Percentiles rank a stretch among this genome's conserved stretches.
Evolutionary conservation across 805 yeast genomes (phyloP).

Genomic region (Maudiozyma bulderi): DNA sequence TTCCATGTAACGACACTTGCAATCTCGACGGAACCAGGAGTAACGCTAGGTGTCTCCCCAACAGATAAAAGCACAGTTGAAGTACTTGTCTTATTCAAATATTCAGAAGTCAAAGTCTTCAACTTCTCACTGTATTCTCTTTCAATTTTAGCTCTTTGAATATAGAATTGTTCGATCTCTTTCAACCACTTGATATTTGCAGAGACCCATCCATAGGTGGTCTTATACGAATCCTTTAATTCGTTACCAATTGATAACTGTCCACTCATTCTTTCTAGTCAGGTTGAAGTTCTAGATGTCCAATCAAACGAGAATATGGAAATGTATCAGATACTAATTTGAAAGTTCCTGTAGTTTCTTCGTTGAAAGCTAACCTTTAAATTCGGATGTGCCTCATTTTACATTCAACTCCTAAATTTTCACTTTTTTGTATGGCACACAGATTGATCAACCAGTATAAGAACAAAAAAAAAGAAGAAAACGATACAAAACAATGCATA

Average conservation of each 20-base stretch:
- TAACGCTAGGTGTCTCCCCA: slow-evolving; percentile 81
- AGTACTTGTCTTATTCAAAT: slow-evolving; percentile 67
- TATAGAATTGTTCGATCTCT: slow-evolving; percentile 76
- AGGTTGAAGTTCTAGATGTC: not conserved
- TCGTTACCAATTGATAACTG: slow-evolving; percentile 52
- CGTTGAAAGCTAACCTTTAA: no score
- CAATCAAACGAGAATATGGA: no score
- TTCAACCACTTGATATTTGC: slow-evolving; percentile 65
- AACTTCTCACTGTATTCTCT: slow-evolving; percentile 70
- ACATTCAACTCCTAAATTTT: no score
- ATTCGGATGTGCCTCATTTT: no score
- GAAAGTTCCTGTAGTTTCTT: no score
- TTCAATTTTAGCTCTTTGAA: slow-evolving; percentile 74
- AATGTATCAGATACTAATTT: no score
- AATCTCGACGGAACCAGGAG: slow-evolving; percentile 91
- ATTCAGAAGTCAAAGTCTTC: slow-evolving; percentile 52
- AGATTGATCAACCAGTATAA: no score
- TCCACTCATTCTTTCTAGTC: slow-evolving; percentile 12
- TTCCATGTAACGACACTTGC: slow-evolving; percentile 87
- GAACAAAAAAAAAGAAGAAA: no score
- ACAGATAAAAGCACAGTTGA: slow-evolving; percentile 62
- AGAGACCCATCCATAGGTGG: slow-evolving; percentile 69
- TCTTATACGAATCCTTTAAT: slow-evolving; percentile 68
- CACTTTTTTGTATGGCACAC: no score
- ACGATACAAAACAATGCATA: no score